Percentiles rank a stretch among this genome's conserved stretches.
Evolutionary conservation across 345 rosid species (phyloP).

Genomic region (Passiflora organensis): DNA sequence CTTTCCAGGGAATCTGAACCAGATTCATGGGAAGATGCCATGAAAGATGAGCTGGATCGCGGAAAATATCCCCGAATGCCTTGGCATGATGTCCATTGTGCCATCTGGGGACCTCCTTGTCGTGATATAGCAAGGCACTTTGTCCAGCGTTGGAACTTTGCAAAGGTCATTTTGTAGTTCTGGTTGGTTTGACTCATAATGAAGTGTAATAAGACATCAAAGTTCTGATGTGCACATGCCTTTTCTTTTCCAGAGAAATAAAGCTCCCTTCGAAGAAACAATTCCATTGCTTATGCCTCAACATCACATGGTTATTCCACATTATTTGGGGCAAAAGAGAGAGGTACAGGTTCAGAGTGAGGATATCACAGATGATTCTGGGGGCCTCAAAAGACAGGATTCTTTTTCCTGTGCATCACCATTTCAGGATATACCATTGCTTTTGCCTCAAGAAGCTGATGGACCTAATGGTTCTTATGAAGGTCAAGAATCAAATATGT

Average conservation of each 20-base stretch:
- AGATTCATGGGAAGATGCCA: constrained; percentile 96
- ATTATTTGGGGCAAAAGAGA: constrained; percentile 68
- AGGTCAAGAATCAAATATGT: constrained; percentile 37
- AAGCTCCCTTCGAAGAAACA: constrained; percentile 91
- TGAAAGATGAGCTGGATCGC: constrained; percentile 95
- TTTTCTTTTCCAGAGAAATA: constrained; percentile 60
- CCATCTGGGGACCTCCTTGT: constrained; percentile 98
- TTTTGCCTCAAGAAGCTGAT: constrained; percentile 78
- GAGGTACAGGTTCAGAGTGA: constrained; percentile 43
- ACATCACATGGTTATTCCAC: constrained; percentile 98
- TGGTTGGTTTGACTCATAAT: constrained; percentile 6
- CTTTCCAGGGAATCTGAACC: constrained; percentile 93
- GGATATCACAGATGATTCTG: constrained; percentile 35
- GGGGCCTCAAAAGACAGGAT: constrained; percentile 53
- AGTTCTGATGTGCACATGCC: constrained; percentile 6
- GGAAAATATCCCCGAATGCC: constrained; percentile 93
- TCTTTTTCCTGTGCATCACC: constrained; percentile 78
- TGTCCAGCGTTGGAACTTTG: constrained; percentile 99
- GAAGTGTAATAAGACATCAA: background rate
- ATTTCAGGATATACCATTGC: constrained; percentile 85
- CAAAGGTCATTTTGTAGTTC: constrained; percentile 54
- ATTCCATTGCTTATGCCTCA: constrained; percentile 98
- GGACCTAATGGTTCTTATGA: constrained; percentile 41
- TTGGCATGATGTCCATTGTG: constrained; percentile 99
- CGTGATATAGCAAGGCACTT: constrained; percentile 95